Evolutionary conservation across 1,284 basidiomycete species (phyloP).

Genomic region (Ceratobasidium sp.): DNA sequence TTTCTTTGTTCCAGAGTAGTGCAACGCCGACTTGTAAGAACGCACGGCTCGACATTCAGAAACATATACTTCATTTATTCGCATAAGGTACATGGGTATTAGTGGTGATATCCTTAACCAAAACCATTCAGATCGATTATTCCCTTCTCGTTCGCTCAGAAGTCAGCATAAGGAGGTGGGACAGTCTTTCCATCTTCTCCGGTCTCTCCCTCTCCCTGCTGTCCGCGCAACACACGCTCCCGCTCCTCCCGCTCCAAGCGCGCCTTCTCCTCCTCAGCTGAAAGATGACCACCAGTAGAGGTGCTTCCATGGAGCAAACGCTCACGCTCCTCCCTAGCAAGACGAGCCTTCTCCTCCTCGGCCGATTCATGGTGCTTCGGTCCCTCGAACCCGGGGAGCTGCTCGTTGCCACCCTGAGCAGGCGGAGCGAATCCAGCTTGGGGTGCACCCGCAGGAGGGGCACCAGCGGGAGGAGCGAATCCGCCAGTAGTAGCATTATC

Average conservation of each 20-base stretch:
- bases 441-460: too few relatives aligned
- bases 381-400: constrained; percentile 52
- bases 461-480: background rate
- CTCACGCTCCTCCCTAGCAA: constrained; percentile 49
- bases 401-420: constrained; percentile 56
- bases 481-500: background rate
- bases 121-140: background rate
- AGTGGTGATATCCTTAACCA: background rate
- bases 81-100: constrained; percentile 29
- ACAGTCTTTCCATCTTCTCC: constrained; percentile 49
- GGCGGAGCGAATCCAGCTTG: too few relatives aligned
- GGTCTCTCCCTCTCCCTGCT: constrained; percentile 38
- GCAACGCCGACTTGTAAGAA: background rate
- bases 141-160: constrained; percentile 1
- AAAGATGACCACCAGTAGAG: constrained; percentile 52
- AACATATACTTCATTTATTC: constrained; percentile 13
- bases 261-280: constrained; percentile 56
- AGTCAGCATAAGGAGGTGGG: constrained; percentile 39
- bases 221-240: constrained; percentile 36
- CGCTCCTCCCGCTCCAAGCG: constrained; percentile 46
- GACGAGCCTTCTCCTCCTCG: constrained; percentile 53
- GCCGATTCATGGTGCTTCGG: constrained; percentile 57
- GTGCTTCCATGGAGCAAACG: constrained; percentile 44
- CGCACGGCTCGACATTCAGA: background rate
- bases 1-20: background rate